Percentiles rank a stretch among this genome's conserved stretches.
These are phyloP conservation scores for Tulasnella calospora DNA, from an alignment of 768 basidiomycete genomes.

Conservation along the genomic window DNA sequence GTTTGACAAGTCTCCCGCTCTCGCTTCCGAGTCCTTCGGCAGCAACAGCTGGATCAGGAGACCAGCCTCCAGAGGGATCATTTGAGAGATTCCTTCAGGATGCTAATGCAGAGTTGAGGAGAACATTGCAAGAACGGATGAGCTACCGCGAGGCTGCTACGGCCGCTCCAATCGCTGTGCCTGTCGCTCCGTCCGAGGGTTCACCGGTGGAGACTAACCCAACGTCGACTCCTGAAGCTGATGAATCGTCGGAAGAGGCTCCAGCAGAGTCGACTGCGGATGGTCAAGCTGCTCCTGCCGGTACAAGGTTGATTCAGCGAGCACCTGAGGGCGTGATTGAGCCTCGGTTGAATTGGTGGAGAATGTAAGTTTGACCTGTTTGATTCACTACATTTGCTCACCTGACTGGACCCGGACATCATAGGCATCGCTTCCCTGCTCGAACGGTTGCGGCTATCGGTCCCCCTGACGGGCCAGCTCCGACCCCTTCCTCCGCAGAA, in stretches of 20 bases:
- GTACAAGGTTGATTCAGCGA: slow-evolving; percentile 11
- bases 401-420: neutral
- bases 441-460: slow-evolving; percentile 10
- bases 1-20: neutral
- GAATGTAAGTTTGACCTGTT: slow-evolving; percentile 21
- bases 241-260: neutral
- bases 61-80: slow-evolving; percentile 18
- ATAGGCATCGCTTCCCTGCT: slow-evolving; percentile 27
- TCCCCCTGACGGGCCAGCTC: neutral
- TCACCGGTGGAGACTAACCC: neutral
- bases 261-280: neutral
- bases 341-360: slow-evolving; percentile 29
- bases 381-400: neutral
- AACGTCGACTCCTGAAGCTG: neutral
- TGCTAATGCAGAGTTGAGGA: slow-evolving; percentile 65
- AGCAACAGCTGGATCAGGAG: neutral
- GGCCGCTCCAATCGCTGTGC: slow-evolving; percentile 4
- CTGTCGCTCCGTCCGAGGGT: neutral
- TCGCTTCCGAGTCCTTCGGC: neutral
- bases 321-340: slow-evolving; percentile 25
- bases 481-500: neutral
- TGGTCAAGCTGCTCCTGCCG: neutral
- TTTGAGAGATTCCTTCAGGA: slow-evolving; percentile 80
- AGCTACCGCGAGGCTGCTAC: slow-evolving; percentile 11
- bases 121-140: slow-evolving; percentile 48